phyloP scores from a whole-genome alignment of 1,284 basidiomycete species.

The Rhodotorula mucilaginosa region DNA sequence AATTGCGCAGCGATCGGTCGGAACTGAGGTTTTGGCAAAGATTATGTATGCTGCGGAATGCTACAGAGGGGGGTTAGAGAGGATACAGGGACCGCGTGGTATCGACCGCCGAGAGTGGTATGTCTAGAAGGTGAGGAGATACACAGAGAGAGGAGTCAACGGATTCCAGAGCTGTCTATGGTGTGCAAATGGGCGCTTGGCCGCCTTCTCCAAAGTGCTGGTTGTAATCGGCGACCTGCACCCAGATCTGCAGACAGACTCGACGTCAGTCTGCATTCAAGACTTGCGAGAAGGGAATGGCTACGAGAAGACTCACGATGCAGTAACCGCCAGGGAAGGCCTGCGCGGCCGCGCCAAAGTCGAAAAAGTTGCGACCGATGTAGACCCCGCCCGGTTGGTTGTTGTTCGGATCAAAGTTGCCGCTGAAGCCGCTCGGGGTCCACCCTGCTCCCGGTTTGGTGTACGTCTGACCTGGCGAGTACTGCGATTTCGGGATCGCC shows the following conservation, averaged over 20 bases:
- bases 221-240: constrained; percentile 20
- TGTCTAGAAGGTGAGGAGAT: too few species aligned
- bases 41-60: too few species aligned
- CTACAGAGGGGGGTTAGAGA: too few species aligned
- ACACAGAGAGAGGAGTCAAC: neutral
- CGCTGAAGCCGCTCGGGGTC: constrained; percentile 18
- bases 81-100: too few species aligned
- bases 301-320: neutral
- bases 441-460: neutral
- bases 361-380: constrained; percentile 20
- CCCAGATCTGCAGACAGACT: constrained; percentile 2
- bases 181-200: constrained; percentile 15
- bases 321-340: constrained; percentile 20
- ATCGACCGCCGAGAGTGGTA: too few species aligned
- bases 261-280: neutral
- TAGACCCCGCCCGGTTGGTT: constrained; percentile 26
- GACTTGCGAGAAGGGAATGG: too few species aligned
- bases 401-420: constrained; percentile 18
- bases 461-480: constrained; percentile 18
- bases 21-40: too few species aligned
- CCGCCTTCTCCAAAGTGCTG: constrained; percentile 32
- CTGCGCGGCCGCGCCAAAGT: constrained; percentile 7
- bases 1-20: too few species aligned
- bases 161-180: neutral
- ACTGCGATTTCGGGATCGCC: constrained; percentile 24